Evolutionary conservation across 2,329 filamentous ascomycete genomes (phyloP), one percentile per base, ranked within the genome.

Genomic region (Furcasterigmium sp.): DNA sequence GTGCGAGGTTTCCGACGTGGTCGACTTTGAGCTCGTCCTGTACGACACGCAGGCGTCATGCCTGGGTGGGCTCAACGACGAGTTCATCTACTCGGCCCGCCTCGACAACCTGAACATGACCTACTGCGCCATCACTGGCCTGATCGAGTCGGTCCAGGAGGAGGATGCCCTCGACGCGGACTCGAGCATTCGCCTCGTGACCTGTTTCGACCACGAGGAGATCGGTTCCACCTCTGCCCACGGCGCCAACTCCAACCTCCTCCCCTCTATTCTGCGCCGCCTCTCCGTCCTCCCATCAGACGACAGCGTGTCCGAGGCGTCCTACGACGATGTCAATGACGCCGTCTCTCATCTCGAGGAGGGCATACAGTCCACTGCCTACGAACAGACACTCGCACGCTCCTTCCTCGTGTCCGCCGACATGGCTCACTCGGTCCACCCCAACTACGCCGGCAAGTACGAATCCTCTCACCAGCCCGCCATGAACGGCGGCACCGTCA

Each of bases 101-200:
- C 78, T 98, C 43, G 93, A 98, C 70, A 98, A 98, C 65, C 75
- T 96, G 14, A 87, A 88, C 67, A 95, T 95, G 87, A 94, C 91
- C 9, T 97, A 90, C 71, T 97, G 93, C 70, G 85, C 87, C 51
- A 82, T 93, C 43, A 78, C 85, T 65, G 90, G 88, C 44, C 73
- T 98, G 44, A 89, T 97, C 55, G 77, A 84, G 50, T 96, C 91
- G 1, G 70, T 94, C 20, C 66, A 73, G 17, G 74, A 79, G 3
- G 62, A 78, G 11, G 68, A 73, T 4, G 76, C 84, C 6, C 76
- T 97, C 21, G 80, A 89, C 35, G 67, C 84, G 18, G 91, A 96
- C 58, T 72, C 79, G 4, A 84, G 80, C 15, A 96, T 97, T 57
- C 88, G 93, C 37, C 73, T 98, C n/a, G 85, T 94, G 53, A 85